Percentiles rank a stretch among this genome's conserved stretches.
Conservation (phyloP, 2,329 filamentous ascomycete species). For the Fusarium sp. region DNA sequence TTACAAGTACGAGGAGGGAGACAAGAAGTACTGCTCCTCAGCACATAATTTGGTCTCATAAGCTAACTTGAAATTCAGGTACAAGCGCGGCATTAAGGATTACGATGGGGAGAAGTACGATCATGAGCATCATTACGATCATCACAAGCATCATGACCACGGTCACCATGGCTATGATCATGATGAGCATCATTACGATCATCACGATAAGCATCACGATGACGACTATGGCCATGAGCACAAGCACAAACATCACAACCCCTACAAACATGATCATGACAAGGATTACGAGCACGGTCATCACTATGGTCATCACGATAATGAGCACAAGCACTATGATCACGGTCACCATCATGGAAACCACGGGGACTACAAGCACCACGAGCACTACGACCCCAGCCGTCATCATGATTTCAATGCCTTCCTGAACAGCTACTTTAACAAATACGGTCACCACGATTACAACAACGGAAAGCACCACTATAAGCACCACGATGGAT, state of each 20-base stretch:
- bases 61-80: not conserved
- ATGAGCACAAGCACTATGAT: conserved; percentile 1
- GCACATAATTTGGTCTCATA: not conserved
- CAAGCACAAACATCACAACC: not conserved
- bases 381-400: conserved; percentile 1
- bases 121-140: conserved; percentile 8
- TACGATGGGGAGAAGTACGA: not conserved
- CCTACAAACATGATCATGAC: not conserved
- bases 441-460: conserved; percentile 2
- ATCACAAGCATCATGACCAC: conserved; percentile 2
- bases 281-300: conserved; percentile 2
- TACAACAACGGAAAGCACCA: conserved; percentile 6
- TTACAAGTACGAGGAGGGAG: not conserved
- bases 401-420: conserved; percentile 1
- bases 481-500: conserved; percentile 10
- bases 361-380: not conserved
- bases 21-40: conserved; percentile 5
- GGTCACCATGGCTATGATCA: not conserved
- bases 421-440: not conserved
- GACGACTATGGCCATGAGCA: conserved; percentile 1
- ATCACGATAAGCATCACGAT: conserved; percentile 6
- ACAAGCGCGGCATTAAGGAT: not conserved
- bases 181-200: not conserved
- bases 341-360: not conserved
- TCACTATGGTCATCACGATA: not conserved